phyloP scores from a whole-genome alignment of 1,284 basidiomycete genomes.

The Ustilago hordei region DNA sequence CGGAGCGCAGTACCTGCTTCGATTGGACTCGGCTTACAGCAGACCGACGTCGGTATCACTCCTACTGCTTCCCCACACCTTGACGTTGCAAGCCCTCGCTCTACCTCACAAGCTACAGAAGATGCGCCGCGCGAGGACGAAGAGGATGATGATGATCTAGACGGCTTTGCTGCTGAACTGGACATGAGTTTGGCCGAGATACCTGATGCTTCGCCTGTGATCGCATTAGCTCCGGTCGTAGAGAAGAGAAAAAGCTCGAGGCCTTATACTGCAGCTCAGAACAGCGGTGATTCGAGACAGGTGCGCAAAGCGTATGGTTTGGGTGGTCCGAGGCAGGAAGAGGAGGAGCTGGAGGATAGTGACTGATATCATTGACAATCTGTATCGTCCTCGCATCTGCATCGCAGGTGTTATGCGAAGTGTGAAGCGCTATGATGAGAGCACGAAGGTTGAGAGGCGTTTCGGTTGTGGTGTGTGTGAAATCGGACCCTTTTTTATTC shows the following conservation, averaged over 20 bases:
- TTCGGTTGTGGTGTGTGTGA: neutral
- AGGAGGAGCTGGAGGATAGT: slow-evolving; percentile 51
- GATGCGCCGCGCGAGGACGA: slow-evolving; percentile 20
- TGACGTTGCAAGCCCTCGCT: slow-evolving; percentile 16
- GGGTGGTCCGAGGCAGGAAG: slow-evolving; percentile 47
- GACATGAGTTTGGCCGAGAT: slow-evolving; percentile 45
- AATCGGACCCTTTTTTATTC: slow-evolving; percentile 14
- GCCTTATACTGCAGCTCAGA: slow-evolving; percentile 3
- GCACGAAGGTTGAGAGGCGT: neutral
- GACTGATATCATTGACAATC: slow-evolving; percentile 17
- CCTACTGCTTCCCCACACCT: slow-evolving; percentile 36
- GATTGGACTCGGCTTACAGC: slow-evolving; percentile 43
- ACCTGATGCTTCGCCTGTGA: slow-evolving; percentile 14
- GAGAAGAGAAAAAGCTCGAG: slow-evolving; percentile 32
- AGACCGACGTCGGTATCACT: slow-evolving; percentile 34
- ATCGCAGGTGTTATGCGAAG: neutral
- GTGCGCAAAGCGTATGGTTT: slow-evolving; percentile 44
- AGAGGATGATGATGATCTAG: slow-evolving; percentile 40
- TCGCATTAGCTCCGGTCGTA: slow-evolving; percentile 2
- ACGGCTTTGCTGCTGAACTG: slow-evolving; percentile 53
- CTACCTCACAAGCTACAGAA: neutral
- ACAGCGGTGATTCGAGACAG: slow-evolving; percentile 3
- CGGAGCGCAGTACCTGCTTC: slow-evolving; percentile 12
- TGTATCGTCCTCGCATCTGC: too few species aligned
- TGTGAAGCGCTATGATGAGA: neutral